Evolutionary conservation across 768 basidiomycete genomes (phyloP).

Genomic region (Termitomyces sp.): DNA sequence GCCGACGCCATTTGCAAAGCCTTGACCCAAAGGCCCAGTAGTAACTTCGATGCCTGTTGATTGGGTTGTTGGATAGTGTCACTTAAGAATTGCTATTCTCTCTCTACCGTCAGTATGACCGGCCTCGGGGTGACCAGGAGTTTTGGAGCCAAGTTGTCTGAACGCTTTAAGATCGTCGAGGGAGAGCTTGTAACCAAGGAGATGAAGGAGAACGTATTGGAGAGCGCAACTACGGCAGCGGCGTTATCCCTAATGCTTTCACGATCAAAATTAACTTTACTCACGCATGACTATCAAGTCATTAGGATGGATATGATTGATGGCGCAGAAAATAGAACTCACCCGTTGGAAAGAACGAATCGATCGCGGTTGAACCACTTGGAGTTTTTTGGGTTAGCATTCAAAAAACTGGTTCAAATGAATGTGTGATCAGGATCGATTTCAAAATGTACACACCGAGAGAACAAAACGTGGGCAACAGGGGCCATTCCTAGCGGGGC

Average conservation of each 20-base stretch:
- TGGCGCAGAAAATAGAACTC: slow-evolving; percentile 20
- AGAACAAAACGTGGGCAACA: slow-evolving; percentile 73
- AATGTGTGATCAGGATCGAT: not conserved
- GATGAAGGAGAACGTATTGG: slow-evolving; percentile 88
- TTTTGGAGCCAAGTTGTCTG: slow-evolving; percentile 85
- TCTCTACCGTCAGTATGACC: slow-evolving; percentile 44
- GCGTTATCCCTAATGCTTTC: not conserved
- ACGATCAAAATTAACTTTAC: slow-evolving; percentile 18
- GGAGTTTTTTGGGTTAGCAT: slow-evolving; percentile 82
- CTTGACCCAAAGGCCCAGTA: slow-evolving; percentile 94
- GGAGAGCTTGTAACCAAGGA: slow-evolving; percentile 87
- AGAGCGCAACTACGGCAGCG: slow-evolving; percentile 69
- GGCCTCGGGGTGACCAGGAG: slow-evolving; percentile 89
- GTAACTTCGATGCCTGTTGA: slow-evolving; percentile 76
- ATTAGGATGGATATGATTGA: slow-evolving; percentile 7
- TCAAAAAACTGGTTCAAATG: slow-evolving; percentile 57
- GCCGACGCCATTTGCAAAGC: slow-evolving; percentile 90
- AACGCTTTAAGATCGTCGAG: slow-evolving; percentile 91
- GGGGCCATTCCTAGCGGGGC: slow-evolving; percentile 95
- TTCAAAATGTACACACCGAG: slow-evolving; percentile 39
- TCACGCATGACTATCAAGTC: slow-evolving; percentile 62
- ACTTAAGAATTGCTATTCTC: not conserved
- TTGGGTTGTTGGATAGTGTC: not conserved
- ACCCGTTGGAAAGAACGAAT: slow-evolving; percentile 96
- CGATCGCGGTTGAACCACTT: slow-evolving; percentile 97